Conservation (phyloP, 129 eudicot species). For the Pulicaria dysenterica region DNA sequence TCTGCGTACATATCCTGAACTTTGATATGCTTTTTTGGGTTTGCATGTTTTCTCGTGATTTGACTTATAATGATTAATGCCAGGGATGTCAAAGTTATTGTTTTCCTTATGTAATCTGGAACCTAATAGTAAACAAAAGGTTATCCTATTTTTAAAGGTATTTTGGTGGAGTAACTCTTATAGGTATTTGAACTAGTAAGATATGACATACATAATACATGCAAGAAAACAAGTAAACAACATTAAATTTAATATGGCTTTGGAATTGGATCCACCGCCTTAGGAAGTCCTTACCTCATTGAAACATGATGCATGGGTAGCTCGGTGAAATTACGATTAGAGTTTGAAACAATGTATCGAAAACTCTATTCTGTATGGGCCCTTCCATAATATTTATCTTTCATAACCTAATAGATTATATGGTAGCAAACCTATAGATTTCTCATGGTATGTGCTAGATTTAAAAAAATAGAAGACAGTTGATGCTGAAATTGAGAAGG, state of each 20-base stretch:
- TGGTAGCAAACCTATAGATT: not conserved
- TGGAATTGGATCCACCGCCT: not conserved
- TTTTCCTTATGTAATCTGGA: slow-evolving; percentile 8
- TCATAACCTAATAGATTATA: not conserved
- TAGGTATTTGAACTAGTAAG: not conserved
- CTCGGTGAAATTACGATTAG: not conserved
- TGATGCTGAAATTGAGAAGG: too few relatives aligned
- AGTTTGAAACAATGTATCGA: not conserved
- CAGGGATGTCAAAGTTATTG: slow-evolving; percentile 4
- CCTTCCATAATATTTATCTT: not conserved
- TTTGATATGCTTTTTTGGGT: not conserved
- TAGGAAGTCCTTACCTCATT: slow-evolving; percentile 18
- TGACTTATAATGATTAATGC: slow-evolving; percentile 8
- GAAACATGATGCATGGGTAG: not conserved
- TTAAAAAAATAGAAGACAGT: too few relatives aligned
- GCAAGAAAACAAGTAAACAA: slow-evolving; percentile 5
- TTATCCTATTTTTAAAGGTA: not conserved
- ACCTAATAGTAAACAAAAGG: not conserved
- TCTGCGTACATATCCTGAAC: not conserved
- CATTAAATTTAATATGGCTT: not conserved
- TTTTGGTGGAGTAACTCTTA: slow-evolving; percentile 4
- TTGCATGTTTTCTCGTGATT: slow-evolving; percentile 25
- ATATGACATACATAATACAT: not conserved
- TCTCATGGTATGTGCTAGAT: not conserved
- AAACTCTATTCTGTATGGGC: slow-evolving; percentile 1